Evolutionary conservation across 345 rosid species (phyloP).

Genomic region (Syzygium oleosum): DNA sequence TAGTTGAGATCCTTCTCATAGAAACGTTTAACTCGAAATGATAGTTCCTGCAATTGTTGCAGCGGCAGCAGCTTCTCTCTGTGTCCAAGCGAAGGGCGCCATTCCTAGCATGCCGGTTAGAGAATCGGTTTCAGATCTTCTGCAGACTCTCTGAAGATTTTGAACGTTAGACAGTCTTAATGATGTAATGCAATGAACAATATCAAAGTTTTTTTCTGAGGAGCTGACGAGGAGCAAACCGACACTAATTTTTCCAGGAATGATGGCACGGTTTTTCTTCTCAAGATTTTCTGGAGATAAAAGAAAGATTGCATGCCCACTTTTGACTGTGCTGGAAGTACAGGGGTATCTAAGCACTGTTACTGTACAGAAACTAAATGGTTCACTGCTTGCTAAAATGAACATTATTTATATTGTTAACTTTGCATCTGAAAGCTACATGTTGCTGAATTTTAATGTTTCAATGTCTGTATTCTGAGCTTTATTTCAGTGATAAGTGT

Average conservation of each 20-base stretch:
- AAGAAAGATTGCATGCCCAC: neutral
- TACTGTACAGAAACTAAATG: neutral
- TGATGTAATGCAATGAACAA: neutral
- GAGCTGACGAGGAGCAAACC: neutral
- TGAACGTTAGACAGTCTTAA: neutral
- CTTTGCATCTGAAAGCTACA: neutral
- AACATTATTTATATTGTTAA: neutral
- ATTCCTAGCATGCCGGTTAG: constrained; percentile 92
- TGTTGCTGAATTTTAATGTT: neutral
- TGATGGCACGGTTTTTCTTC: neutral
- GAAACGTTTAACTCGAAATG: neutral
- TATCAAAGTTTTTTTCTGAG: neutral
- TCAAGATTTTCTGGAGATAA: neutral
- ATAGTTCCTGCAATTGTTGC: neutral
- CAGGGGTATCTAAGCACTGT: neutral
- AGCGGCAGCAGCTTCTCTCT: constrained; percentile 98
- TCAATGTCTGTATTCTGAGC: neutral
- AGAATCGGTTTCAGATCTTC: constrained; percentile 52
- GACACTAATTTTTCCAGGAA: neutral
- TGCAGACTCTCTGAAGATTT: constrained; percentile 29
- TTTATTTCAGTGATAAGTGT: neutral
- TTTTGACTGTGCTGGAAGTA: neutral
- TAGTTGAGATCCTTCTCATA: neutral
- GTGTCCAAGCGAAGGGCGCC: constrained; percentile 94
- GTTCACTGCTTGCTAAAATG: neutral